Percentiles rank a stretch among this genome's conserved stretches.
Conservation (phyloP, 805 yeast species). For the Candida coquimbonensis region DNA sequence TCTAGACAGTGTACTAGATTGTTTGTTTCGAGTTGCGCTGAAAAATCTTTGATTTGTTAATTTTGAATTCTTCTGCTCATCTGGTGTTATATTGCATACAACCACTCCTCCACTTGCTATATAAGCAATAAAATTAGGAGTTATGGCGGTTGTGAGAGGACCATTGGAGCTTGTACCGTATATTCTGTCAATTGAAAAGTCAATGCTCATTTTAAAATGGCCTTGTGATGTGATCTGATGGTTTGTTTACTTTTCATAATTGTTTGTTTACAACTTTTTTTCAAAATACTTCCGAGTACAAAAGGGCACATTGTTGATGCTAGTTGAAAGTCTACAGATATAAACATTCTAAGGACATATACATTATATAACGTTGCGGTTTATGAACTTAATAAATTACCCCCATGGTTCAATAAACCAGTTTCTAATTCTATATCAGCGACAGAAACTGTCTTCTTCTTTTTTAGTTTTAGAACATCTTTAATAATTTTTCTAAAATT, state of each 20-base stretch:
- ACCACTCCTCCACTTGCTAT: constrained; percentile 58
- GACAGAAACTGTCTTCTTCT: neutral
- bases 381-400: too few relatives aligned
- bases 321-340: neutral
- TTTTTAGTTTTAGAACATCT: constrained; percentile 6
- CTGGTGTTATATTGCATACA: constrained; percentile 28
- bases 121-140: constrained; percentile 39
- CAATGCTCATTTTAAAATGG: constrained; percentile 1
- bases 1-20: neutral
- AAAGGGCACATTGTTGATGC: neutral
- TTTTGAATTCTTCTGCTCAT: constrained; percentile 14
- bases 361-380: too few relatives aligned
- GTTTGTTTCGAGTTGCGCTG: constrained; percentile 33
- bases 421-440: constrained; percentile 17
- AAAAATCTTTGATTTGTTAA: constrained; percentile 38
- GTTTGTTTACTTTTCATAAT: neutral
- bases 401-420: constrained; percentile 9
- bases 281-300: neutral
- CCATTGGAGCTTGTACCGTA: constrained; percentile 43
- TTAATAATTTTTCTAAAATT: constrained; percentile 11
- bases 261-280: neutral
- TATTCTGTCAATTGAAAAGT: constrained; percentile 22
- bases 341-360: neutral
- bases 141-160: constrained; percentile 34
- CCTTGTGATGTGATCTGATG: neutral